phyloP scores from a whole-genome alignment of 2,329 filamentous ascomycete genomes.

The Lachnellula subtilissima region DNA sequence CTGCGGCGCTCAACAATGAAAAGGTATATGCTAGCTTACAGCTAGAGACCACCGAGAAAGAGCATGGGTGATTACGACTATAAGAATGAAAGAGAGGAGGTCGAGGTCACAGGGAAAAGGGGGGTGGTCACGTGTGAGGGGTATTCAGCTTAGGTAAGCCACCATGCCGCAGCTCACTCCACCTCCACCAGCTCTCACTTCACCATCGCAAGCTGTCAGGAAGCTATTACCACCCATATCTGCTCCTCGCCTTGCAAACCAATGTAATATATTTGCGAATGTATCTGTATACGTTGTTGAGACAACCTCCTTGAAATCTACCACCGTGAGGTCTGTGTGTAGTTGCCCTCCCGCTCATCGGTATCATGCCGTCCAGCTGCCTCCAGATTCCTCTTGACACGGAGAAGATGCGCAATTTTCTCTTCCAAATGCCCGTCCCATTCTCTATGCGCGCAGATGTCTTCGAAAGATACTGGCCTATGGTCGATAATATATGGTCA shows the following conservation, averaged over 20 bases:
- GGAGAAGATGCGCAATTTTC: slow-evolving; percentile 7
- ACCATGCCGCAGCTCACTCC: background rate
- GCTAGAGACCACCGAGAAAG: background rate
- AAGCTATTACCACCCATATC: background rate
- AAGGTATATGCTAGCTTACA: no score
- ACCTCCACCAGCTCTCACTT: background rate
- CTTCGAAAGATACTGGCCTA: slow-evolving; percentile 7
- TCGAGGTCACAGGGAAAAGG: background rate
- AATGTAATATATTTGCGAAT: background rate
- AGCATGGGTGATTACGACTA: background rate
- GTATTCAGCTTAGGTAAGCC: background rate
- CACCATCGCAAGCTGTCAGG: background rate
- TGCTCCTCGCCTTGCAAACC: background rate
- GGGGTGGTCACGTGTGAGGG: background rate
- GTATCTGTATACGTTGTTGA: background rate
- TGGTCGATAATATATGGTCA: slow-evolving; percentile 9
- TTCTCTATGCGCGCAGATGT: slow-evolving; percentile 11
- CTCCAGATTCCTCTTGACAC: slow-evolving; percentile 8
- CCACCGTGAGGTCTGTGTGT: background rate
- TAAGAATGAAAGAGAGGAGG: background rate
- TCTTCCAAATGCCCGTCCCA: slow-evolving; percentile 10
- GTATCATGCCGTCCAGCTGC: slow-evolving; percentile 1
- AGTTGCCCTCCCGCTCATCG: background rate
- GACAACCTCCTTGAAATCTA: background rate
- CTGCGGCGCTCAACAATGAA: no score